Conservation (phyloP, 2,329 filamentous ascomycete species). For the Aspergillus terreus region DNA sequence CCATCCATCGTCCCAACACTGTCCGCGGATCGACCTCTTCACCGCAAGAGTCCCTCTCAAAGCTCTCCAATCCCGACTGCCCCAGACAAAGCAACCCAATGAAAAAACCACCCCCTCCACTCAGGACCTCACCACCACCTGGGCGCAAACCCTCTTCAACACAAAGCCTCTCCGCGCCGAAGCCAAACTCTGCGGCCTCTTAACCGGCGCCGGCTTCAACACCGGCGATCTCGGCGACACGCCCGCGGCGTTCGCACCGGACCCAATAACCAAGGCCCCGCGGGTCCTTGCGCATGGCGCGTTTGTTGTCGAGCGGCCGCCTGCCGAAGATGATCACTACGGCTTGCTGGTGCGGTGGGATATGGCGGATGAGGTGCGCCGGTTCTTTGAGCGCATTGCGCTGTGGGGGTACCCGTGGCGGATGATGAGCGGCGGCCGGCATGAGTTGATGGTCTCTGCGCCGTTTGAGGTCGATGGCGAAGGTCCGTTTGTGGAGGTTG, state of each 20-base stretch:
- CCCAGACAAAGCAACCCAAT: not conserved
- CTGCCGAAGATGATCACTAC: slow-evolving; percentile 7
- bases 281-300: slow-evolving; percentile 19
- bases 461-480: slow-evolving; percentile 15
- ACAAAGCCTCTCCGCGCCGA: slow-evolving; percentile 15
- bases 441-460: slow-evolving; percentile 25
- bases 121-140: slow-evolving; percentile 17
- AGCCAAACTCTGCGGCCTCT: slow-evolving; percentile 15
- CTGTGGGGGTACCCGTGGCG: slow-evolving; percentile 29
- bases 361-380: slow-evolving; percentile 15
- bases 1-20: slow-evolving; percentile 15
- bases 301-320: slow-evolving; percentile 14
- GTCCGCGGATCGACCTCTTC: slow-evolving; percentile 24
- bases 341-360: slow-evolving; percentile 20
- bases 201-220: slow-evolving; percentile 4
- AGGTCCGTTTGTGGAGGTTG: slow-evolving; percentile 20
- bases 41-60: slow-evolving; percentile 17
- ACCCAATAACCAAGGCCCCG: not conserved
- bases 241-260: slow-evolving; percentile 7
- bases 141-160: slow-evolving; percentile 20
- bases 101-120: not conserved
- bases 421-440: slow-evolving; percentile 21
- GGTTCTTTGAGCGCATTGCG: slow-evolving; percentile 24
- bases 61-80: slow-evolving; percentile 10
- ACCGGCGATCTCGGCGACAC: slow-evolving; percentile 19